phyloP scores from a whole-genome alignment of 768 basidiomycete species.

The Naganishia onofrii region DNA sequence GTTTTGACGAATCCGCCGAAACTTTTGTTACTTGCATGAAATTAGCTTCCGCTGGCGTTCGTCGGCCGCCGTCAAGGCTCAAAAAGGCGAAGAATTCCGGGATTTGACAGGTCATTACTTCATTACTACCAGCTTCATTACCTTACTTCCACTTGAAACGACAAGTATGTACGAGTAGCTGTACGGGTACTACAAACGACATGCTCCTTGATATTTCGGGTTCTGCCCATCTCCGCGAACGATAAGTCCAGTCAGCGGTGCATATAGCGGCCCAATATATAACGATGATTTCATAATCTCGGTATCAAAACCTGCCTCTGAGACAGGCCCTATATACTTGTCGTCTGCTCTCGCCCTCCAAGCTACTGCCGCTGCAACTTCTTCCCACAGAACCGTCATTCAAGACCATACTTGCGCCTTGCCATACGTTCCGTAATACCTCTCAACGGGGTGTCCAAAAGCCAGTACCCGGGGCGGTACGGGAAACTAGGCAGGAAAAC shows the following conservation, averaged over 20 bases:
- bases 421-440: conserved; percentile 22
- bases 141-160: no score
- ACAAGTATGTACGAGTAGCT: no score
- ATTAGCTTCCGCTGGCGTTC: conserved; percentile 2
- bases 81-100: no score
- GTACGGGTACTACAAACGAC: no score
- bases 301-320: not conserved
- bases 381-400: not conserved
- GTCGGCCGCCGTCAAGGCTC: not conserved
- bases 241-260: no score
- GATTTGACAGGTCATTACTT: no score
- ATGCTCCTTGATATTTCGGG: no score
- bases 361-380: not conserved
- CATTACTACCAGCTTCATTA: no score
- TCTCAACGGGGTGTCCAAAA: conserved; percentile 28
- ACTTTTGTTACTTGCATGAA: conserved; percentile 7
- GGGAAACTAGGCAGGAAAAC: conserved; percentile 31
- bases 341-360: not conserved
- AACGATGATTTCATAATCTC: no score
- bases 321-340: not conserved
- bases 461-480: conserved; percentile 30
- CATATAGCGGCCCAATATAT: no score
- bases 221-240: no score
- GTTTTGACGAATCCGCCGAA: conserved; percentile 24
- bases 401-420: conserved; percentile 34